These are phyloP conservation scores for Penicillium sp. DNA, from an alignment of 2,329 filamentous ascomycete species.

Conservation along the genomic window DNA sequence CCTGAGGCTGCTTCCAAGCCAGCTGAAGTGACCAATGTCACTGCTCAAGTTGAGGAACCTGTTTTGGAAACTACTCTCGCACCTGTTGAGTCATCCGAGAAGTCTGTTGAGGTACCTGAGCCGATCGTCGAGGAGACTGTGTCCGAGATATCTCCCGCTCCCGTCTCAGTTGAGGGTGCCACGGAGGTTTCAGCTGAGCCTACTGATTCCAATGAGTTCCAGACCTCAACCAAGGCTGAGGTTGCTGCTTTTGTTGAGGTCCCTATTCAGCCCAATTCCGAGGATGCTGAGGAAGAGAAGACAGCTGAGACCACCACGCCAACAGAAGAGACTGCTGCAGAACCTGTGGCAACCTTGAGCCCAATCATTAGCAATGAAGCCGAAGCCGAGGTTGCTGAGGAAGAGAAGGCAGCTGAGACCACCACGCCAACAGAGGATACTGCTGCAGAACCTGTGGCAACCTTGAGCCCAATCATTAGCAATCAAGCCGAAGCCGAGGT, in stretches of 20 bases:
- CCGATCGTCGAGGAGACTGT: slow-evolving; percentile 11
- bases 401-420: not conserved
- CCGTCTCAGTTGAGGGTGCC: not conserved
- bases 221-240: not conserved
- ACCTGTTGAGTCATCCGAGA: not conserved
- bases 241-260: not conserved
- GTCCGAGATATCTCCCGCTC: not conserved
- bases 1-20: slow-evolving; percentile 1
- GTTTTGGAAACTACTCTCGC: not conserved
- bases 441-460: not conserved
- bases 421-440: not conserved
- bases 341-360: not conserved
- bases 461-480: not conserved
- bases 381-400: not conserved
- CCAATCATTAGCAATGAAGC: not conserved
- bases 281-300: not conserved
- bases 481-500: not conserved
- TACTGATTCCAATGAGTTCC: not conserved
- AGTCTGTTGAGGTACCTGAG: slow-evolving; percentile 9
- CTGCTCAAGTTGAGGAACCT: not conserved
- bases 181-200: not conserved
- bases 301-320: not conserved
- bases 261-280: not conserved
- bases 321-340: not conserved
- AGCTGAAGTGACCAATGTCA: not conserved